A percentile compares a stretch with the other conserved stretches of the same genome.
Conservation (phyloP, 2,329 filamentous ascomycete species). For the Tricladium varicosporioides region DNA sequence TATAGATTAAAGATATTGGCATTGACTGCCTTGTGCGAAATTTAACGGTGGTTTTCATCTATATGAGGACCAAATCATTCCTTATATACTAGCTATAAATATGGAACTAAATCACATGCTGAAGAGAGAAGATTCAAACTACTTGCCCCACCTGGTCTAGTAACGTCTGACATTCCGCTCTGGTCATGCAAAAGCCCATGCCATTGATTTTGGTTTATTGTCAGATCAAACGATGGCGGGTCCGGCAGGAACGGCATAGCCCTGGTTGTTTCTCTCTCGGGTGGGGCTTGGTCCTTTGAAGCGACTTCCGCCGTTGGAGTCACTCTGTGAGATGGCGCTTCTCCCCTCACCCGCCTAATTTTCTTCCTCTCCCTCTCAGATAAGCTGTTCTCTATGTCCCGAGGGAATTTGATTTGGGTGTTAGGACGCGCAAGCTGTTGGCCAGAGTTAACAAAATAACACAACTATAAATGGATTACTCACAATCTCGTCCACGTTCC, state of each 20-base stretch:
- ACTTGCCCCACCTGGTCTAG: not conserved
- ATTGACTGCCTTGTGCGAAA: not conserved
- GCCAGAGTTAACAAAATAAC: not conserved
- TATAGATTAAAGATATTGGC: not conserved
- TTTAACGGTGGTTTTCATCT: not conserved
- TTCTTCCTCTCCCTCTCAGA: not conserved
- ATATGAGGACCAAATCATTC: not conserved
- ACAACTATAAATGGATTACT: not conserved
- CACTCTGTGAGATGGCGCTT: not conserved
- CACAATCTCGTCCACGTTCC: not conserved
- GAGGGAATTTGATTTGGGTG: not conserved
- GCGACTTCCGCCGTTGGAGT: not conserved
- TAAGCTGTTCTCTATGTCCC: not conserved
- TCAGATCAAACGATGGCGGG: not conserved
- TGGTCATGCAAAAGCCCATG: not conserved
- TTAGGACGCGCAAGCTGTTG: not conserved
- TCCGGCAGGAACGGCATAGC: not conserved
- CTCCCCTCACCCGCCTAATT: not conserved
- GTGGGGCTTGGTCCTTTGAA: not conserved
- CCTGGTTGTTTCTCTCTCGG: not conserved
- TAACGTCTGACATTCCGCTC: not conserved
- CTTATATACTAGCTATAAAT: not conserved
- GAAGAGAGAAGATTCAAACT: not conserved
- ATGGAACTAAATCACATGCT: not conserved
- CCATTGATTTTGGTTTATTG: not conserved